Evolutionary conservation across 2,329 filamentous ascomycete genomes (phyloP).

Genomic region (Exophiala alcalophila): DNA sequence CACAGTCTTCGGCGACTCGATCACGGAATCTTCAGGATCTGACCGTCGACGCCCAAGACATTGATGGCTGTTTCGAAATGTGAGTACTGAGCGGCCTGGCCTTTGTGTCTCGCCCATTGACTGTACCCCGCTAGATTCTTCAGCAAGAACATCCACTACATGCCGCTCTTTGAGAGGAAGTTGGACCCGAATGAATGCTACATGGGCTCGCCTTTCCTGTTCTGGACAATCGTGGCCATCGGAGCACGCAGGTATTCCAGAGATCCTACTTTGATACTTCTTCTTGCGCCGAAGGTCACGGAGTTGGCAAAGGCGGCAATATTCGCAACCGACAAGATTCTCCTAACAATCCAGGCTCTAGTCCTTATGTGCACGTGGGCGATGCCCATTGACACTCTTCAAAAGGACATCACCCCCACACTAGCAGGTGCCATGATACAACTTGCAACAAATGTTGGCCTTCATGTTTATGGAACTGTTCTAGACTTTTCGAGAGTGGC

Average conservation of each 20-base stretch:
- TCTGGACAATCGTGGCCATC: conserved; percentile 63
- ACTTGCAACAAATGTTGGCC: conserved; percentile 16
- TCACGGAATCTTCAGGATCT: conserved; percentile 12
- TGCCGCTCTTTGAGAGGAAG: conserved; percentile 58
- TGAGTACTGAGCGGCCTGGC: conserved; percentile 3
- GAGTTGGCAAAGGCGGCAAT: conserved; percentile 13
- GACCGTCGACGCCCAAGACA: conserved; percentile 12
- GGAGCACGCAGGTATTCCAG: conserved; percentile 58
- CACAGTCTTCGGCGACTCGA: not conserved
- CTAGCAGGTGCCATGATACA: conserved; percentile 18
- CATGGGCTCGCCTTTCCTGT: conserved; percentile 57
- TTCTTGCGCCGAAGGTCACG: conserved; percentile 33
- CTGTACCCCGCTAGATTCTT: conserved; percentile 47
- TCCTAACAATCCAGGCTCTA: conserved; percentile 18
- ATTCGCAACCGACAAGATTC: conserved; percentile 12
- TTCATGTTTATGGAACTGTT: conserved; percentile 19
- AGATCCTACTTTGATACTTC: conserved; percentile 54
- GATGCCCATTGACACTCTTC: conserved; percentile 17
- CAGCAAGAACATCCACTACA: conserved; percentile 59
- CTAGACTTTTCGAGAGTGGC: conserved; percentile 18
- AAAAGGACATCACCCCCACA: conserved; percentile 16
- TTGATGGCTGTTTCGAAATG: conserved; percentile 36
- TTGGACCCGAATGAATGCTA: conserved; percentile 56
- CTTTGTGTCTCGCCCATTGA: not conserved
- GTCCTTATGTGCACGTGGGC: conserved; percentile 21